These are phyloP conservation scores for Allomyces javanicus DNA, from an alignment of 192 early-diverging fungal genomes.

Conservation along the genomic window DNA sequence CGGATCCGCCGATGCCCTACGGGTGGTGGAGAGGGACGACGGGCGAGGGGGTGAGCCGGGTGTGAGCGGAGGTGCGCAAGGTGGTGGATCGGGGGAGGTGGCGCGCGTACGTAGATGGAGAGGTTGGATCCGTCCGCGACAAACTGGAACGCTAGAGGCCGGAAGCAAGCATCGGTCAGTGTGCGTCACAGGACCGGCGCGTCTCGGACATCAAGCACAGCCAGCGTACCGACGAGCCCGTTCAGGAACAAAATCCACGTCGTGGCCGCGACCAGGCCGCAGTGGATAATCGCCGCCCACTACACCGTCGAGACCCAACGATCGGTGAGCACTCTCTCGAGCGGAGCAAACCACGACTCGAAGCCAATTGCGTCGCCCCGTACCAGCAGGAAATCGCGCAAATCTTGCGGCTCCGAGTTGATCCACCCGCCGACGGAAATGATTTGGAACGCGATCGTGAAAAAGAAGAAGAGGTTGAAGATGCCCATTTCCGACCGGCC, in stretches of 20 bases:
- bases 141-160: constrained; percentile 10
- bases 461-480: neutral
- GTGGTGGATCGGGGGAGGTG: no score
- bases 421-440: neutral
- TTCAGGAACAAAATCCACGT: neutral
- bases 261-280: neutral
- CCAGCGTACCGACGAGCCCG: neutral
- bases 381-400: neutral
- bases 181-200: no score
- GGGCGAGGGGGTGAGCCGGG: neutral
- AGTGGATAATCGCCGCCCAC: neutral
- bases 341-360: no score
- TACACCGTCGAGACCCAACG: neutral
- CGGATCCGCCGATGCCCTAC: constrained; percentile 10
- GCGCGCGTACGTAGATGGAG: constrained; percentile 4
- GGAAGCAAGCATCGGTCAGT: no score
- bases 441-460: neutral
- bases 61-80: neutral
- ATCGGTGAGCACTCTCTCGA: no score
- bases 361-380: no score
- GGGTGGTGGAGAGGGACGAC: neutral
- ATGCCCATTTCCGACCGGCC: neutral
- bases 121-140: constrained; percentile 10
- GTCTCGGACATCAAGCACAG: no score
- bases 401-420: neutral